Evolutionary conservation across 192 early-diverging fungal genomes (phyloP).

Genomic region (Phlyctochytrium bullatum): DNA sequence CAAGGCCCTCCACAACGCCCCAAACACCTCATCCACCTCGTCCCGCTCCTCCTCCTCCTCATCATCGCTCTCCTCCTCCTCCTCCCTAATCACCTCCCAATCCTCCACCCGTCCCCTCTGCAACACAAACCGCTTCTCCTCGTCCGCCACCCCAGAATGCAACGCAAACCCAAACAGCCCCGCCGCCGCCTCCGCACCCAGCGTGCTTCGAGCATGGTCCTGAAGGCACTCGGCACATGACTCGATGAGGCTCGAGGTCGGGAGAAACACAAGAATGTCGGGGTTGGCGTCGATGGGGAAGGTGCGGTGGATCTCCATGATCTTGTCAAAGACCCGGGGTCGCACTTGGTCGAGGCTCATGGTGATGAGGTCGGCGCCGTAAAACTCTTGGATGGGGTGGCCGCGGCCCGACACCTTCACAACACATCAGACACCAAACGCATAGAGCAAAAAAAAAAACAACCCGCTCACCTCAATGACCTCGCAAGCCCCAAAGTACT

Average conservation of each 20-base stretch:
- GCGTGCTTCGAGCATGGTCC: not conserved
- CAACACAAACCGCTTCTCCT: constrained; percentile 16
- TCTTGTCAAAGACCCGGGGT: constrained; percentile 7
- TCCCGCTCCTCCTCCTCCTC: not conserved
- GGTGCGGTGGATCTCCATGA: not conserved
- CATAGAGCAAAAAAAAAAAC: too few relatives aligned
- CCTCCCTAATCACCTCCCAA: not conserved
- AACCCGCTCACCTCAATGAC: constrained; percentile 6
- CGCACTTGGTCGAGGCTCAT: not conserved
- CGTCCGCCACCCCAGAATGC: constrained; percentile 13
- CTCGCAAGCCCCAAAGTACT: constrained; percentile 22
- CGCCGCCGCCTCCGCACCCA: not conserved
- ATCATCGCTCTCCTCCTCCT: not conserved
- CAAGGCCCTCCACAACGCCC: too few relatives aligned
- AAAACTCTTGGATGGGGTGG: constrained; percentile 12
- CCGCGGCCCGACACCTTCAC: constrained; percentile 13
- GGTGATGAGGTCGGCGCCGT: constrained; percentile 5
- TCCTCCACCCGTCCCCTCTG: constrained; percentile 8
- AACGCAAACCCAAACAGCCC: constrained; percentile 15
- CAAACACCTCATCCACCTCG: not conserved
- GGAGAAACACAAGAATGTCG: constrained; percentile 29
- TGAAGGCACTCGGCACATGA: not conserved
- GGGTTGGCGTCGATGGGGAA: not conserved
- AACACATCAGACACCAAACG: too few relatives aligned
- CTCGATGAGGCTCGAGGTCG: constrained; percentile 16